Evolutionary conservation across 2,329 filamentous ascomycete genomes (phyloP).

Genomic region (Xylariaceae sp.): DNA sequence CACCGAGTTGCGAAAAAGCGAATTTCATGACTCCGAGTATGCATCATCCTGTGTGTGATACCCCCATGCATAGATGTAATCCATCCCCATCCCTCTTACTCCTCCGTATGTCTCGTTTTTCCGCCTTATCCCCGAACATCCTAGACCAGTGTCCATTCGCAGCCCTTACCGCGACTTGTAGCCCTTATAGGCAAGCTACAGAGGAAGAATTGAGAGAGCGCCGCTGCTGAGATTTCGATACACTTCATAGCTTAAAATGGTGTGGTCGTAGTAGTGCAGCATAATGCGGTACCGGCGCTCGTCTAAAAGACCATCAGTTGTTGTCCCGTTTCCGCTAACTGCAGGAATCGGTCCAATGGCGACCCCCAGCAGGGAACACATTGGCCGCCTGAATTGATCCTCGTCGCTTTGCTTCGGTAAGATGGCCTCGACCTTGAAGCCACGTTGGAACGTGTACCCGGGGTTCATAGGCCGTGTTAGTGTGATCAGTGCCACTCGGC

Average conservation of each 20-base stretch:
- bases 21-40: too few relatives aligned
- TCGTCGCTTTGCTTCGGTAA: slow-evolving; percentile 47
- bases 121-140: too few relatives aligned
- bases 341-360: slow-evolving; percentile 60
- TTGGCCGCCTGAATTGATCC: slow-evolving; percentile 37
- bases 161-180: background rate
- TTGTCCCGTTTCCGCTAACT: slow-evolving; percentile 1
- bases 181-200: background rate
- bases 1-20: too few relatives aligned
- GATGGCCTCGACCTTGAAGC: slow-evolving; percentile 50
- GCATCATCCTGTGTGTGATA: too few relatives aligned
- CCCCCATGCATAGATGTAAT: too few relatives aligned
- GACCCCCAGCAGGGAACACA: slow-evolving; percentile 58
- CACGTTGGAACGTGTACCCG: slow-evolving; percentile 33
- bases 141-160: background rate
- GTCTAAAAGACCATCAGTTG: slow-evolving; percentile 23
- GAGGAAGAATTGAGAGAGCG: slow-evolving; percentile 25
- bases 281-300: slow-evolving; percentile 57
- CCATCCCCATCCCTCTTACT: too few relatives aligned
- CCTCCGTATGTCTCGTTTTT: too few relatives aligned
- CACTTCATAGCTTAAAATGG: slow-evolving; percentile 65
- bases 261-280: slow-evolving; percentile 66
- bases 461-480: slow-evolving; percentile 45
- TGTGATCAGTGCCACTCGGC: slow-evolving; percentile 57
- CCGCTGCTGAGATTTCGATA: slow-evolving; percentile 36